These are phyloP conservation scores for Ascoidea tarda DNA, from an alignment of 805 yeast genomes.

Conservation along the genomic window DNA sequence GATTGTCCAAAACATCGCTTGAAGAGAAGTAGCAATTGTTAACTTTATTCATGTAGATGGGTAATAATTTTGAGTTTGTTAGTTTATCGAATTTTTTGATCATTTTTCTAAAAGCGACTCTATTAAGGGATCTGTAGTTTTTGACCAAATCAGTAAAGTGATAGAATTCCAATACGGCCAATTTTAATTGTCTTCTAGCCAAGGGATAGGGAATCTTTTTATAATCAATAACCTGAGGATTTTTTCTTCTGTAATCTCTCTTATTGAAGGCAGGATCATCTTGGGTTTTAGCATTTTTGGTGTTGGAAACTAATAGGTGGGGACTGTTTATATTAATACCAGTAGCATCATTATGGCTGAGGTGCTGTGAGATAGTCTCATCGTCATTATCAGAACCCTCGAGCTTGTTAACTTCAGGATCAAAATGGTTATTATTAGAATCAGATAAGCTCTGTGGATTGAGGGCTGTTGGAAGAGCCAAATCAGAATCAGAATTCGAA, in stretches of 20 bases:
- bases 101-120: constrained; percentile 82
- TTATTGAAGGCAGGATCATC: constrained; percentile 19
- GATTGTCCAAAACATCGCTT: constrained; percentile 52
- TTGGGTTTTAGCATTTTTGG: constrained; percentile 4
- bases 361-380: neutral
- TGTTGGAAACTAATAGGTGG: neutral
- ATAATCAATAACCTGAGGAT: constrained; percentile 12
- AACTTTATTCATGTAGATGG: constrained; percentile 40
- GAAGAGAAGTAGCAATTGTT: constrained; percentile 43
- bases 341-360: neutral
- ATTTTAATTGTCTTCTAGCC: constrained; percentile 55
- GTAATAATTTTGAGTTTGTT: constrained; percentile 27
- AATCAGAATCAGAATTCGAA: neutral
- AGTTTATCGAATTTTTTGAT: constrained; percentile 84
- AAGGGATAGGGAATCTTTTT: constrained; percentile 25
- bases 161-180: constrained; percentile 60
- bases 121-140: constrained; percentile 61
- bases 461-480: too few relatives aligned
- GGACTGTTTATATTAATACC: too few relatives aligned
- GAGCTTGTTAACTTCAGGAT: constrained; percentile 4
- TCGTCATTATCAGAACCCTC: neutral
- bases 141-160: constrained; percentile 56
- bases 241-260: constrained; percentile 32
- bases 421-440: constrained; percentile 3
- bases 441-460: neutral